Evolutionary conservation across 2,329 filamentous ascomycete genomes (phyloP).

Genomic region (Fusarium sp.): DNA sequence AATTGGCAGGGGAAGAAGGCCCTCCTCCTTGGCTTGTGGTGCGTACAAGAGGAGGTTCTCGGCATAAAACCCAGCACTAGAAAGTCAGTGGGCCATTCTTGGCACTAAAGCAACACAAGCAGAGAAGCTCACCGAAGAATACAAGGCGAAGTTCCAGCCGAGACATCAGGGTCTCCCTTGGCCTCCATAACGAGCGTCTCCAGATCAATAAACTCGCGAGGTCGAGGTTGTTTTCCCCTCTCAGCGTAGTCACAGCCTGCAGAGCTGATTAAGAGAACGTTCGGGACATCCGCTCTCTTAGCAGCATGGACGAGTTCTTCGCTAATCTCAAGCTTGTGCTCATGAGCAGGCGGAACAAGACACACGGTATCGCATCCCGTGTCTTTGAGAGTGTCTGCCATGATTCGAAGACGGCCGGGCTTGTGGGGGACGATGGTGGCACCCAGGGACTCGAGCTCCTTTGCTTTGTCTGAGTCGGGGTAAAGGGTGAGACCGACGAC

Average conservation of each 20-base stretch:
- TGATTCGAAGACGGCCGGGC: constrained; percentile 11
- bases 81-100: accelerated
- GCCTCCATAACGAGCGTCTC: constrained; percentile 53
- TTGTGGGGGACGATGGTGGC: constrained; percentile 13
- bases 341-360: constrained; percentile 12
- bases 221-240: constrained; percentile 55
- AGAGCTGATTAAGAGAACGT: constrained; percentile 21
- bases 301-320: constrained; percentile 14
- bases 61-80: constrained; percentile 16
- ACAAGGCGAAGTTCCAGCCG: constrained; percentile 10
- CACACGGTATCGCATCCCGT: constrained; percentile 13
- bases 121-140: constrained; percentile 2
- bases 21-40: constrained; percentile 16
- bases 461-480: constrained; percentile 41
- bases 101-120: not conserved
- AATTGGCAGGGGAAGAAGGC: constrained; percentile 4
- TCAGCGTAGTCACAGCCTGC: constrained; percentile 52
- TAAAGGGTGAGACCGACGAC: constrained; percentile 55
- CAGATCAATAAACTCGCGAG: constrained; percentile 62
- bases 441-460: constrained; percentile 11
- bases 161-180: constrained; percentile 50
- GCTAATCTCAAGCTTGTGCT: constrained; percentile 15
- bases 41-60: constrained; percentile 16
- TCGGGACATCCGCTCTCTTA: constrained; percentile 15
- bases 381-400: constrained; percentile 9